Percentiles rank a stretch among this genome's conserved stretches.
phyloP scores from a whole-genome alignment of 169 alveolate species.

The Plasmodium gaboni region DNA sequence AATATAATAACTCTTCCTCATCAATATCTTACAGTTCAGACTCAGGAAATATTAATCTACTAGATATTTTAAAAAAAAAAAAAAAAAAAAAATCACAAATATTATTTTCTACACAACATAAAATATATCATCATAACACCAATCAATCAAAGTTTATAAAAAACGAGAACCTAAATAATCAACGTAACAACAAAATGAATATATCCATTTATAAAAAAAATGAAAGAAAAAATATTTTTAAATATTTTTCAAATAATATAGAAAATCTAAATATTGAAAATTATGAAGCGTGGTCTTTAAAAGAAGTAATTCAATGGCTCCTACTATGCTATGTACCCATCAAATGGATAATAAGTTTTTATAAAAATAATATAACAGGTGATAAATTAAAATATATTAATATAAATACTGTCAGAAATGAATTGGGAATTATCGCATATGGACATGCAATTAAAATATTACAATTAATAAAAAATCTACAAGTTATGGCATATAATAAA shows the following conservation, averaged over 20 bases:
- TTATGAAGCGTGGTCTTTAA: slow-evolving; percentile 35
- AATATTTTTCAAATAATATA: neutral
- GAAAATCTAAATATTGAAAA: slow-evolving; percentile 33
- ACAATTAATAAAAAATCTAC: slow-evolving; percentile 41
- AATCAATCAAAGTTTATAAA: no score
- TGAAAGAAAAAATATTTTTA: neutral
- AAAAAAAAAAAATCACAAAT: no score
- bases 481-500: slow-evolving; percentile 50
- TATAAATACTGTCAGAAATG: slow-evolving; percentile 16
- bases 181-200: no score
- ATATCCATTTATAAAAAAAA: neutral
- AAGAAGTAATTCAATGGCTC: slow-evolving; percentile 68
- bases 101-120: no score
- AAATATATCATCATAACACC: no score
- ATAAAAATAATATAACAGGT: slow-evolving; percentile 58
- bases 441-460: slow-evolving; percentile 60
- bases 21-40: no score
- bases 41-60: no score
- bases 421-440: slow-evolving; percentile 53
- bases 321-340: slow-evolving; percentile 35
- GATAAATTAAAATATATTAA: slow-evolving; percentile 9
- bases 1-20: no score
- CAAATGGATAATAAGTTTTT: slow-evolving; percentile 29
- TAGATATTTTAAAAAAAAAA: no score
- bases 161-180: no score